Base-by-base conservation (phyloP, 768 basidiomycete genomes). In the Mycena vitilis region DNA sequence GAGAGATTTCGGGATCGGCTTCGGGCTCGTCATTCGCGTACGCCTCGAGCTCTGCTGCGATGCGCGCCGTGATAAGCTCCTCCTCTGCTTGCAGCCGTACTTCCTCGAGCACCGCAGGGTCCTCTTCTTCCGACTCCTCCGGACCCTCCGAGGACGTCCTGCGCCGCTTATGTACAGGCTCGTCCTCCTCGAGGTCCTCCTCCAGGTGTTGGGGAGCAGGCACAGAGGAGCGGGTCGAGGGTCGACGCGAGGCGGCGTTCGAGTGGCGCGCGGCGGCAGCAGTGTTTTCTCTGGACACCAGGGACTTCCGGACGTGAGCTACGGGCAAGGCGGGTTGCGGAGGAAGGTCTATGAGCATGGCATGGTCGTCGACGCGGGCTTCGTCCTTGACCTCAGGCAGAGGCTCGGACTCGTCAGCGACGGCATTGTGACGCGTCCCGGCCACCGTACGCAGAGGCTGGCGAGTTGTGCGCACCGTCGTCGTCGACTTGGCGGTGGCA, bases 101-200 rank as follows among this genome's bases (percentile, higher is more conserved):
- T 34, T 83, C 81, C 68, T 83, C 81, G 23, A 74, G 65, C 12
- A 64, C 74, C 18, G 65, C 69, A 10, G 76, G 73, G n/a, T 59
- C 52, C 45, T 79, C 81, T n/a, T 73, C 73, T 6, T 71, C 70
- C 30, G 75, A 67, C n/a, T 85, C 86, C 30, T 88, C 88, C 0
- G 81, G 79, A 38, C 89, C 85, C 4, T 92, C 91, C 0, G 93
- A 93, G 6, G 93, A 85, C 36, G 85, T 87, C 44, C 92, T 84
- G 70, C 90, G 86, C 77, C 92, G 92, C 84, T 95, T 95, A 73
- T 85, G 86, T 4, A 83, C 88, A 20, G 89, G 90, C 12, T 88
- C 88, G 16, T 83, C 84, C 5, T 82, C 92, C 25, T 83, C 87
- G n/a, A 86, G 85, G 34, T 88, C 86, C 16, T 82, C 83, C 6